Percentiles rank a stretch among this genome's conserved stretches.
Evolutionary conservation across 1,139 yeast genomes (phyloP).

Genomic region (Lodderomyces margitis): DNA sequence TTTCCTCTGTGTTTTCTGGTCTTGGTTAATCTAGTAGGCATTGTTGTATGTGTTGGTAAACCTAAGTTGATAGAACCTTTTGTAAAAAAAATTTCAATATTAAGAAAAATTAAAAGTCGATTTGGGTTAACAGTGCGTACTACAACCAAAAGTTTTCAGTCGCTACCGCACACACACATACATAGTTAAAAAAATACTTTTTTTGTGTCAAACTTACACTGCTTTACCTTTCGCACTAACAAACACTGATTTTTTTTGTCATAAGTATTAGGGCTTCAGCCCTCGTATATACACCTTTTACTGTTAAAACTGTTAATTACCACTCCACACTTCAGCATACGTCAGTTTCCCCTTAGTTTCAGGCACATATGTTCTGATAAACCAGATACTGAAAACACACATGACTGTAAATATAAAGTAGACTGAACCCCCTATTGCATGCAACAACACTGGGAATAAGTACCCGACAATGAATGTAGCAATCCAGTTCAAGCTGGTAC

Average conservation of each 20-base stretch:
- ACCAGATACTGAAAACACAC: conserved; percentile 48
- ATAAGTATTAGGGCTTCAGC: conserved; percentile 12
- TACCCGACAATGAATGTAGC: conserved; percentile 83
- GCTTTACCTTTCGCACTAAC: background rate
- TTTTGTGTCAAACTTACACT: background rate
- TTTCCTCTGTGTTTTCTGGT: conserved; percentile 99
- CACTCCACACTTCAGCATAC: conserved; percentile 63
- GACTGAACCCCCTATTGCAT: conserved; percentile 71
- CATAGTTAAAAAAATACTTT: background rate
- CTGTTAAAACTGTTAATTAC: too few species aligned
- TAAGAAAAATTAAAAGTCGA: background rate
- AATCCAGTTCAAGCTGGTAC: conserved; percentile 87
- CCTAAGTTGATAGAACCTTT: conserved; percentile 9
- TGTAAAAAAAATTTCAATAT: conserved; percentile 10
- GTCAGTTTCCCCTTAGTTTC: conserved; percentile 71
- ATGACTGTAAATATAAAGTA: conserved; percentile 68
- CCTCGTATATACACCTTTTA: conserved; percentile 5
- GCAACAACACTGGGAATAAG: conserved; percentile 71
- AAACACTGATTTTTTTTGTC: background rate
- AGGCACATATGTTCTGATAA: conserved; percentile 55
- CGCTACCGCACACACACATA: background rate
- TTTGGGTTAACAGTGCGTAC: background rate
- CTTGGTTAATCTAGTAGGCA: conserved; percentile 99
- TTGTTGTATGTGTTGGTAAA: conserved; percentile 33
- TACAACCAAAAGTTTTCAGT: background rate